phyloP scores from a whole-genome alignment of 768 basidiomycete genomes.

The Lactarius pseudohatsudake region DNA sequence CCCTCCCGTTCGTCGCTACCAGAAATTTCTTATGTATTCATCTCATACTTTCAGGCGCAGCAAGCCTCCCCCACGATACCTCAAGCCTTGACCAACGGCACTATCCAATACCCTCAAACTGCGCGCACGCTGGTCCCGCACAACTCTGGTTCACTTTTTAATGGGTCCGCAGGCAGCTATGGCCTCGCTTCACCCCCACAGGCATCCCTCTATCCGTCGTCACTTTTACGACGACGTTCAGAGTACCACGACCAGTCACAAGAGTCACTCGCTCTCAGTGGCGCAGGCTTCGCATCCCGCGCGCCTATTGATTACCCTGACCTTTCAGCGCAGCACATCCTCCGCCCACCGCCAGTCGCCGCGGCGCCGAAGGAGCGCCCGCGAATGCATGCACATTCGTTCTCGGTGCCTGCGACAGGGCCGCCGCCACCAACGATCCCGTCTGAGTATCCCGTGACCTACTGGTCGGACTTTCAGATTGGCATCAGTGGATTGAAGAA shows the following conservation, averaged over 20 bases:
- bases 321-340: slow-evolving; percentile 55
- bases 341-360: slow-evolving; percentile 78
- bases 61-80: slow-evolving; percentile 41
- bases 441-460: slow-evolving; percentile 78
- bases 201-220: slow-evolving; percentile 80
- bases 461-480: slow-evolving; percentile 81
- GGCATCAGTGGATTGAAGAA: slow-evolving; percentile 90
- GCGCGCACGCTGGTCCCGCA: slow-evolving; percentile 42
- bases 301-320: slow-evolving; percentile 80
- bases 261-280: slow-evolving; percentile 47
- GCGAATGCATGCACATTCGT: slow-evolving; percentile 42
- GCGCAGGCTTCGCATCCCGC: slow-evolving; percentile 42
- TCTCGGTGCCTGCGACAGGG: slow-evolving; percentile 37
- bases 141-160: slow-evolving; percentile 42
- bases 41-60: background rate
- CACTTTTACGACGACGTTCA: slow-evolving; percentile 67
- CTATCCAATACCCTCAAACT: slow-evolving; percentile 58
- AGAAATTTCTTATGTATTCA: slow-evolving; percentile 13
- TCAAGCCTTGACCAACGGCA: slow-evolving; percentile 39
- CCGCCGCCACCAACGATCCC: slow-evolving; percentile 66
- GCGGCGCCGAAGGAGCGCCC: slow-evolving; percentile 77
- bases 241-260: slow-evolving; percentile 82
- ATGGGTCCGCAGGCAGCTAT: slow-evolving; percentile 42
- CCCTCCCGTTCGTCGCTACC: slow-evolving; percentile 11
- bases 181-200: slow-evolving; percentile 64